A percentile compares a stretch with the other conserved stretches of the same genome.
phyloP scores from a whole-genome alignment of 352 stramenopile species.

The Pythium phragmiticola region DNA sequence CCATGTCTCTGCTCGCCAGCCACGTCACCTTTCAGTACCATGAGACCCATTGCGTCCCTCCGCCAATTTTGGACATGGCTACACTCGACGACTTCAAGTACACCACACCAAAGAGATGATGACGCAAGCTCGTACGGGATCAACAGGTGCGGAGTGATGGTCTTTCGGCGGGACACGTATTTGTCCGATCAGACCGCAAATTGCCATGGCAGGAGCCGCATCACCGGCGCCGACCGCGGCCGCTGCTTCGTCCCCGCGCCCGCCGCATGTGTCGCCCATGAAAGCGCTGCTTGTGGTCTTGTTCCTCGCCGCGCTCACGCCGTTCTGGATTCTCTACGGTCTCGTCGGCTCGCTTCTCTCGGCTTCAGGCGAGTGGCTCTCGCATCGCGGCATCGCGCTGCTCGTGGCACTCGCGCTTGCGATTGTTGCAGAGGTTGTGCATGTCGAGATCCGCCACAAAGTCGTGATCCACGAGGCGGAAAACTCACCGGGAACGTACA shows the following conservation, averaged over 20 bases:
- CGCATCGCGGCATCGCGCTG: slow-evolving; percentile 23
- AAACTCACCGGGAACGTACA: slow-evolving; percentile 7
- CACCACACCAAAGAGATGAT: slow-evolving; percentile 1
- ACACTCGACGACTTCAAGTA: background rate
- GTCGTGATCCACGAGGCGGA: slow-evolving; percentile 8
- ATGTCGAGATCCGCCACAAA: slow-evolving; percentile 16
- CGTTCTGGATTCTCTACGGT: slow-evolving; percentile 45
- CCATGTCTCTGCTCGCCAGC: background rate
- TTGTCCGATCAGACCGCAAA: background rate
- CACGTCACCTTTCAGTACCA: too few species aligned
- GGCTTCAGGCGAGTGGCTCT: slow-evolving; percentile 28
- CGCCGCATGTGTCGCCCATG: slow-evolving; percentile 22
- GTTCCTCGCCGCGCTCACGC: slow-evolving; percentile 34
- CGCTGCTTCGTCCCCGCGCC: background rate
- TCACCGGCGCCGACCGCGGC: background rate
- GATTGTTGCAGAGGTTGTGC: slow-evolving; percentile 27
- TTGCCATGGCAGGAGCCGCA: background rate
- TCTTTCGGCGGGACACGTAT: background rate
- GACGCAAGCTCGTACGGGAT: background rate
- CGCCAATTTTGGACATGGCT: slow-evolving; percentile 6
- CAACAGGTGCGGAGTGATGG: background rate
- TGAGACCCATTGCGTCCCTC: background rate
- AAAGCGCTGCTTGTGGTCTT: slow-evolving; percentile 31
- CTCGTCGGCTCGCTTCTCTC: slow-evolving; percentile 41
- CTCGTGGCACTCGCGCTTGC: slow-evolving; percentile 25